These are phyloP conservation scores for Trichomonas gallinae DNA, from an alignment of 208 protist species.

Conservation along the genomic window DNA sequence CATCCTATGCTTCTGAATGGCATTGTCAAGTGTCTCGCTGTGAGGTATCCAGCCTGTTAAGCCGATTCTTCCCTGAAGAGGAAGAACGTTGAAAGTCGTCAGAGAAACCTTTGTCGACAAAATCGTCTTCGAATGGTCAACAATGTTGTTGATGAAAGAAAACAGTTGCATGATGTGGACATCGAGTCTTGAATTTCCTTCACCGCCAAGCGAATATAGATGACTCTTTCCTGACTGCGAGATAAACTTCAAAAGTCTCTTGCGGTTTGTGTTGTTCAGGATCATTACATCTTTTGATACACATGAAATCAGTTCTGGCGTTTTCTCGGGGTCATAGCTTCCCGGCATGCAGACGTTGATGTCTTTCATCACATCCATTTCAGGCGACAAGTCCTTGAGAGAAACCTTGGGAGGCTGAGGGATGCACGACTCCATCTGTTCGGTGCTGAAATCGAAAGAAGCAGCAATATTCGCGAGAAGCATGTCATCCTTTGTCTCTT, in stretches of 20 bases:
- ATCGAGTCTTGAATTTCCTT: neutral
- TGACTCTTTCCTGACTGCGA: neutral
- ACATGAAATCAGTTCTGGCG: neutral
- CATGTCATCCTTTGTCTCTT: neutral
- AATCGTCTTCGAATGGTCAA: neutral
- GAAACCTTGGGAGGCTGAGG: neutral
- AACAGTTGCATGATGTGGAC: constrained; percentile 16
- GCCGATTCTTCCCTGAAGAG: neutral
- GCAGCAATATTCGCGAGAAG: neutral
- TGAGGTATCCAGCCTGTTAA: neutral
- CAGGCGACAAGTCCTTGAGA: neutral
- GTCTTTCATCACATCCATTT: neutral
- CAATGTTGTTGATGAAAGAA: neutral
- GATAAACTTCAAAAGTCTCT: neutral
- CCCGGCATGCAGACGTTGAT: neutral
- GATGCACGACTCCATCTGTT: neutral
- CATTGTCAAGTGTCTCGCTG: neutral
- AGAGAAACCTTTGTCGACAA: neutral
- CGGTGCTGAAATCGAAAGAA: no score
- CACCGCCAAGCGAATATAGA: neutral
- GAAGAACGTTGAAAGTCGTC: neutral
- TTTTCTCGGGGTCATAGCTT: neutral
- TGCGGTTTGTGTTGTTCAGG: neutral
- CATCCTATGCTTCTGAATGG: neutral
- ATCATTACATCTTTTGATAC: neutral